Base-by-base conservation (phyloP, 2,329 filamentous ascomycete genomes). In the Penicillium sp. region DNA sequence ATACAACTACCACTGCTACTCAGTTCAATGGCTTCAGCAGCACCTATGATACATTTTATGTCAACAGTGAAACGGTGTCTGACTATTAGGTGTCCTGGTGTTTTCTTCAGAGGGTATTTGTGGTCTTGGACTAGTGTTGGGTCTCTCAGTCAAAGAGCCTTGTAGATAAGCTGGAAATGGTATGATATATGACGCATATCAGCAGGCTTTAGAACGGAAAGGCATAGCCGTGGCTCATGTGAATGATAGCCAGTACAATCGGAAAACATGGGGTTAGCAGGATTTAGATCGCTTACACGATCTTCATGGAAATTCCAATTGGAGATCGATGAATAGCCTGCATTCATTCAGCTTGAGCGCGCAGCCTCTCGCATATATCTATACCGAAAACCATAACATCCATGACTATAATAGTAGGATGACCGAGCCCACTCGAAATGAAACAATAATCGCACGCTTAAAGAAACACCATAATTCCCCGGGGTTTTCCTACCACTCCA, bases 11-110 rank as follows among this genome's bases (percentile, higher is more conserved):
- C 6, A 56, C 53, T 34, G 53, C 66, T 5, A 68, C 66, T 1
- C 62, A 48, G 32, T 69, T 66, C 53, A 69, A 69, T 54, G 65
- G 66, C 6, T 69, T 69, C 26, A 49, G 37, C 16, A 55, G 56
- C 24, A 34, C 50, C 18, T 53, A 56, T 20, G 32, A 61, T 16
- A 58, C 53, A 1, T 48, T 62, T 11, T 67, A 69, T 47, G 53
- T 70, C 48, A 63, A 69, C 34, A 70, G 71, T n/a, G 64, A 71
- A 42, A 49, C 45, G 4, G 37, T 54, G 35, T 20, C 38, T 5
- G 44, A 35, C 2, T 48, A 46, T 38, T 62, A 52, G 26, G n/a
- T 8, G 6, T 20, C 1, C 3, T 26, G 26, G 13, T 10, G 2
- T n/a, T 31, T 37, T 16, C 13, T 37, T 35, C n/a, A 14, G 5